A percentile compares a stretch with the other conserved stretches of the same genome.
phyloP scores from a whole-genome alignment of 805 yeast genomes.

The Candida piceae region DNA sequence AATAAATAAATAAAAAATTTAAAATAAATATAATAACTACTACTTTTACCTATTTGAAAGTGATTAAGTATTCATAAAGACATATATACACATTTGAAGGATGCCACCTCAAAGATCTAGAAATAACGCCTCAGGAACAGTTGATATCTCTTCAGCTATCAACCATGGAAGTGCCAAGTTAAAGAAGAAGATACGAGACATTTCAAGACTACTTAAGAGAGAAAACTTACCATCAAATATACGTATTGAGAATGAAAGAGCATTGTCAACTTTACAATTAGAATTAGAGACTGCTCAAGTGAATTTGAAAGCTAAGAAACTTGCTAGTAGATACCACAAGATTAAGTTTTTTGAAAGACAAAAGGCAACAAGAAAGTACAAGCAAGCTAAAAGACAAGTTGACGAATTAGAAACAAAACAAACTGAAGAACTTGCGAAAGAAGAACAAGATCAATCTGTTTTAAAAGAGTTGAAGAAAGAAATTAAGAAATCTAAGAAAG shows the following conservation, averaged over 20 bases:
- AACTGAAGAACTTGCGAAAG: not conserved
- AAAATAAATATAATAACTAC: too few species aligned
- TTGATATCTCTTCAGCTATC: constrained; percentile 27
- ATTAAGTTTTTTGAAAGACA: constrained; percentile 87
- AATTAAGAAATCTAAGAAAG: constrained; percentile 38
- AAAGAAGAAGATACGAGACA: constrained; percentile 82
- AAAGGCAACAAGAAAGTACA: constrained; percentile 72
- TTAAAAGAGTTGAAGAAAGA: constrained; percentile 23
- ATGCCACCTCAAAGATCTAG: constrained; percentile 5
- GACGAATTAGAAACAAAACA: constrained; percentile 32
- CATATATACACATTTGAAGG: not conserved
- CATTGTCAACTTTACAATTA: constrained; percentile 40
- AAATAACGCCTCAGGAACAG: constrained; percentile 4
- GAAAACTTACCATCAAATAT: constrained; percentile 54
- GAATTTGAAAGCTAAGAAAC: constrained; percentile 35
- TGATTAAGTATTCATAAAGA: too few species aligned
- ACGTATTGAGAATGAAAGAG: constrained; percentile 42
- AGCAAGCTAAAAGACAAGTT: constrained; percentile 39
- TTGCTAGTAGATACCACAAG: constrained; percentile 80
- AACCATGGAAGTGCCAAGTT: constrained; percentile 44
- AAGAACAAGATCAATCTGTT: constrained; percentile 15
- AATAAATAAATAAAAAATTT: too few species aligned
- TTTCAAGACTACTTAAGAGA: constrained; percentile 59
- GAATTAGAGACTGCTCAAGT: constrained; percentile 40
- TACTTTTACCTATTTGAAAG: too few species aligned